A percentile compares a stretch with the other conserved stretches of the same genome.
phyloP scores from a whole-genome alignment of 805 yeast genomes.

The Yueomyces sinensis region DNA sequence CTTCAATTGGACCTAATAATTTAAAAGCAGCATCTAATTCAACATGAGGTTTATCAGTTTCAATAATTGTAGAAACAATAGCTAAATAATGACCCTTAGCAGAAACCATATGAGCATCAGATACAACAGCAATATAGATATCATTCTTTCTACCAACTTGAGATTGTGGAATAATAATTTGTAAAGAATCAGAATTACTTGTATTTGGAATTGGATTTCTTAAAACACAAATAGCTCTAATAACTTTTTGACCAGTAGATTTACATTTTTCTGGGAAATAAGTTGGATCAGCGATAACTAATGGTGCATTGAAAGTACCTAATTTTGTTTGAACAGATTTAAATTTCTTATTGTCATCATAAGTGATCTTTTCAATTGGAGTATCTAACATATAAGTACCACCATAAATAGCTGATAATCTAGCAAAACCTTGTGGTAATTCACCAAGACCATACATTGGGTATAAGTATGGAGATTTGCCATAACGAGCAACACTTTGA shows the following conservation, averaged over 20 bases:
- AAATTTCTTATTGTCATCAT: conserved; percentile 52
- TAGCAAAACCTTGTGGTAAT: conserved; percentile 97
- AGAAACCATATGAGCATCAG: conserved; percentile 80
- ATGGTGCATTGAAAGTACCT: conserved; percentile 82
- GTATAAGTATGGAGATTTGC: conserved; percentile 91
- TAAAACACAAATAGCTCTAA: conserved; percentile 57
- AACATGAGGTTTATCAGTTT: conserved; percentile 82
- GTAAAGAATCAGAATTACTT: conserved; percentile 73
- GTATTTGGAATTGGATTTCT: conserved; percentile 84
- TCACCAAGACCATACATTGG: conserved; percentile 96
- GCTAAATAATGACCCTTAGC: conserved; percentile 85
- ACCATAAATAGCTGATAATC: conserved; percentile 93
- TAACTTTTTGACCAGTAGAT: conserved; percentile 24
- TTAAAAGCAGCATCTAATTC: conserved; percentile 93
- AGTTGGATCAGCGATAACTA: conserved; percentile 95
- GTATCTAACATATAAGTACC: conserved; percentile 98
- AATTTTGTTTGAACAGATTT: conserved; percentile 83
- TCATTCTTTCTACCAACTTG: conserved; percentile 89
- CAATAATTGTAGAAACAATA: conserved; percentile 86
- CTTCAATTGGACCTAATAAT: conserved; percentile 64
- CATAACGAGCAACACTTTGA: conserved; percentile 85
- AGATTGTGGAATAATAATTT: conserved; percentile 91
- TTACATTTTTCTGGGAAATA: conserved; percentile 62
- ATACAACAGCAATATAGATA: conserved; percentile 83
- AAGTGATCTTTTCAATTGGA: conserved; percentile 81